Conservation (phyloP, 495 filamentous ascomycete species). For the Penicillium soppii region DNA sequence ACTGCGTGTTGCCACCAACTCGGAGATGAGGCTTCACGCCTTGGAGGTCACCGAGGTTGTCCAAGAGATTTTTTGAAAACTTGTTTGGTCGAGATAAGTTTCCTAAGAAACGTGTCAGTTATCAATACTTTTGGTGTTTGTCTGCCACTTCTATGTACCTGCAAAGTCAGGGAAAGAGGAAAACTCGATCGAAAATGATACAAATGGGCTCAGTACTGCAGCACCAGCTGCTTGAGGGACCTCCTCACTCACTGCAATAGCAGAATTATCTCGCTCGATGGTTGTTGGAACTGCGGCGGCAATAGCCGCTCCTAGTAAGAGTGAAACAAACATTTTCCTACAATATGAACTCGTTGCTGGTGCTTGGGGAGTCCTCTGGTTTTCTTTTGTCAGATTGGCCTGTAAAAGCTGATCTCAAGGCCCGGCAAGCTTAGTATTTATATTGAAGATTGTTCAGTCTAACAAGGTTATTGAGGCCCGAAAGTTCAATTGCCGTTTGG, state of each 20-base stretch:
- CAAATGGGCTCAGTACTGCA: constrained; percentile 22
- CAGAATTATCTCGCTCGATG: constrained; percentile 3
- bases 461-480: constrained; percentile 13
- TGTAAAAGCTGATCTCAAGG: background rate
- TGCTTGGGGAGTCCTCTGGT: background rate
- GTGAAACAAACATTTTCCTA: constrained; percentile 7
- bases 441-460: too few species aligned
- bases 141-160: constrained; percentile 12
- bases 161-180: constrained; percentile 29
- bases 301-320: constrained; percentile 10
- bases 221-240: constrained; percentile 16
- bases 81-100: constrained; percentile 24
- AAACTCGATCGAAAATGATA: constrained; percentile 32
- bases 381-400: too few species aligned
- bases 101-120: constrained; percentile 9
- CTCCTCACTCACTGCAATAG: constrained; percentile 9
- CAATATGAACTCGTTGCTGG: background rate
- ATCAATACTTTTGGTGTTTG: background rate
- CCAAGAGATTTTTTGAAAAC: constrained; percentile 26
- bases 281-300: constrained; percentile 11
- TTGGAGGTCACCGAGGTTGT: constrained; percentile 25
- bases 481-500: constrained; percentile 15
- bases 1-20: constrained; percentile 32
- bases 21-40: constrained; percentile 27
- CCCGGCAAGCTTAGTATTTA: background rate